Percentiles rank a stretch among this genome's conserved stretches.
phyloP scores from a whole-genome alignment of 805 yeast genomes.

The Maudiozyma saulgeensis region DNA sequence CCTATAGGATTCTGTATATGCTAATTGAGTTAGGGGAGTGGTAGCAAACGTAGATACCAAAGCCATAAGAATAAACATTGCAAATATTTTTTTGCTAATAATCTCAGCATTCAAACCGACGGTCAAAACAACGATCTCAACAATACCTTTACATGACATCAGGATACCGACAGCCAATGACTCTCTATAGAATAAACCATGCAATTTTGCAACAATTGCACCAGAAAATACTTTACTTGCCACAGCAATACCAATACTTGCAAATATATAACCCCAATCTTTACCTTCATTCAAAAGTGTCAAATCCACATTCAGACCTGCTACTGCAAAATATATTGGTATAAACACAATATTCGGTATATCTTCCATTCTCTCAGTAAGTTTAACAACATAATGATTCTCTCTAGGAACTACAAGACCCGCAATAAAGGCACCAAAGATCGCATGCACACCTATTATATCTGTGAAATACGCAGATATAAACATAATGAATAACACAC shows the following conservation, averaged over 20 bases:
- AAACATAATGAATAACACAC: slow-evolving; percentile 47
- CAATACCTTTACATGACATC: slow-evolving; percentile 86
- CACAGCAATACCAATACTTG: slow-evolving; percentile 58
- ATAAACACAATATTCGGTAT: slow-evolving; percentile 60
- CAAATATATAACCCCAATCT: slow-evolving; percentile 73
- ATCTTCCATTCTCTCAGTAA: slow-evolving; percentile 72
- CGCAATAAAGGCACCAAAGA: slow-evolving; percentile 74
- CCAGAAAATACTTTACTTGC: slow-evolving; percentile 63
- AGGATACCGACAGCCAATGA: slow-evolving; percentile 66
- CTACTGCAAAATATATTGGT: slow-evolving; percentile 72
- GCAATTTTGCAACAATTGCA: slow-evolving; percentile 47
- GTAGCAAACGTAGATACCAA: slow-evolving; percentile 69
- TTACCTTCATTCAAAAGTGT: slow-evolving; percentile 53
- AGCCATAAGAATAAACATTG: slow-evolving; percentile 82
- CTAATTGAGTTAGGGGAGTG: slow-evolving; percentile 56
- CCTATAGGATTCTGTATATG: slow-evolving; percentile 56
- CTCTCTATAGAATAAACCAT: slow-evolving; percentile 64
- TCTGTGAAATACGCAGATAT: slow-evolving; percentile 70
- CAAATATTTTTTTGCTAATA: slow-evolving; percentile 52
- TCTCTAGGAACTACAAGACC: slow-evolving; percentile 73
- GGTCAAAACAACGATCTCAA: slow-evolving; percentile 68
- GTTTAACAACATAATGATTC: slow-evolving; percentile 56
- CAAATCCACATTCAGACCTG: slow-evolving; percentile 64
- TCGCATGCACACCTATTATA: slow-evolving; percentile 78
- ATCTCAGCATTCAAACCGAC: slow-evolving; percentile 67